These are phyloP conservation scores for Mycena polygramma DNA, from an alignment of 768 basidiomycete species.

Conservation along the genomic window DNA sequence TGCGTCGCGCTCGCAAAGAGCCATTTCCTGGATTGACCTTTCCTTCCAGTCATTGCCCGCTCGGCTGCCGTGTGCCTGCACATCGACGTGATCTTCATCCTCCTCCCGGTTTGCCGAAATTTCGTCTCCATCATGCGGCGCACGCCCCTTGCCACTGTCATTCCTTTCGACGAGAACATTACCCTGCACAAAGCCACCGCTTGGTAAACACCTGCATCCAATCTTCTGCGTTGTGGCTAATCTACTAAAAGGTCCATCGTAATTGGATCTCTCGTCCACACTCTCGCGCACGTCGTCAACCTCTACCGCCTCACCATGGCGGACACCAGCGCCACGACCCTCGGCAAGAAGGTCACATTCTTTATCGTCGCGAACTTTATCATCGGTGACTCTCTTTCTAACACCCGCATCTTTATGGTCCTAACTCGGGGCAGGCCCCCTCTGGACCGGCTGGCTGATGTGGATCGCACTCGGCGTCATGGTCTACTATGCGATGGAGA, in stretches of 20 bases:
- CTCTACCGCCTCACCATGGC: conserved; percentile 75
- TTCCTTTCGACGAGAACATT: conserved; percentile 95
- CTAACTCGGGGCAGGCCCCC: background rate
- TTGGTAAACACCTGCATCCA: too few species aligned
- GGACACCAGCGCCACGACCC: conserved; percentile 65
- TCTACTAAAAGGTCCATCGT: conserved; percentile 69
- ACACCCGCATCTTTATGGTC: too few species aligned
- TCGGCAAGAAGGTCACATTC: conserved; percentile 67
- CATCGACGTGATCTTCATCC: conserved; percentile 92
- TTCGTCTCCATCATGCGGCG: conserved; percentile 91
- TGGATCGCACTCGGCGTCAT: conserved; percentile 78
- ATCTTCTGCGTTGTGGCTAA: too few species aligned
- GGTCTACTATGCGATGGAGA: conserved; percentile 90
- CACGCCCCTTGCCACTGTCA: conserved; percentile 86
- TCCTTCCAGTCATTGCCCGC: conserved; percentile 80
- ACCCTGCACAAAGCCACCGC: conserved; percentile 92
- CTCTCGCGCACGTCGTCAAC: conserved; percentile 89
- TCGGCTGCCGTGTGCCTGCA: conserved; percentile 91
- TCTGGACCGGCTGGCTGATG: conserved; percentile 79
- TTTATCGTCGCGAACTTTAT: conserved; percentile 86
- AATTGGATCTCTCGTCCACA: conserved; percentile 80
- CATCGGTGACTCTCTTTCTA: conserved; percentile 59
- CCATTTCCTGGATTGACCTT: too few species aligned
- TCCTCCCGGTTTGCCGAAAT: conserved; percentile 95
- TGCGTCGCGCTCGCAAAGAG: conserved; percentile 49